phyloP scores from a whole-genome alignment of 2,329 filamentous ascomycete genomes.

The Dactylella cylindrospora region DNA sequence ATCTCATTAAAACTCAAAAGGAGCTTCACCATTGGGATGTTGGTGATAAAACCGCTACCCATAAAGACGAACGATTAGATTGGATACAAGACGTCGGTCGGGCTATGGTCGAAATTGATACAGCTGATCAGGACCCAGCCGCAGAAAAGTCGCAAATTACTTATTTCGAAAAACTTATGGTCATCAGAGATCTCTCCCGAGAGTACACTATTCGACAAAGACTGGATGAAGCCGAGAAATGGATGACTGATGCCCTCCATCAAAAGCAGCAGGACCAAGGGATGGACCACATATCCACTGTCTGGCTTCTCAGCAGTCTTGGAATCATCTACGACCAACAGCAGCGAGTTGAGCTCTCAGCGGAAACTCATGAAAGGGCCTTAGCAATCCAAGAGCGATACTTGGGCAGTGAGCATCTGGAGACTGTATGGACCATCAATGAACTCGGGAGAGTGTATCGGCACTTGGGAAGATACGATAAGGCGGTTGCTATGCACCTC shows the following conservation, averaged over 20 bases:
- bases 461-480: conserved; percentile 21
- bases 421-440: conserved; percentile 42
- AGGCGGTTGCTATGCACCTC: conserved; percentile 35
- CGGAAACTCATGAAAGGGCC: conserved; percentile 33
- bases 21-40: conserved; percentile 16
- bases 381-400: conserved; percentile 13
- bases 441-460: conserved; percentile 43
- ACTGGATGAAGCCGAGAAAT: conserved; percentile 22
- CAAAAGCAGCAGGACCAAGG: conserved; percentile 5
- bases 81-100: conserved; percentile 24
- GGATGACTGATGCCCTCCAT: conserved; percentile 26
- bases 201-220: conserved; percentile 31
- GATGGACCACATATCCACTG: conserved; percentile 12
- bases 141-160: conserved; percentile 11
- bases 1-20: conserved; percentile 33
- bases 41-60: neutral
- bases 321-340: conserved; percentile 45
- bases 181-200: conserved; percentile 42
- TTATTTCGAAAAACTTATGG: conserved; percentile 44
- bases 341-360: conserved; percentile 19
- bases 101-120: conserved; percentile 23
- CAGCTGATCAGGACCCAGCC: conserved; percentile 1
- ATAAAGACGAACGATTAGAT: conserved; percentile 23
- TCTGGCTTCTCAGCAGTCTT: conserved; percentile 43
- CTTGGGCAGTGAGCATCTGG: conserved; percentile 11